Conservation (phyloP, 192 early-diverging fungal genomes). For the Geranomyces variabilis region DNA sequence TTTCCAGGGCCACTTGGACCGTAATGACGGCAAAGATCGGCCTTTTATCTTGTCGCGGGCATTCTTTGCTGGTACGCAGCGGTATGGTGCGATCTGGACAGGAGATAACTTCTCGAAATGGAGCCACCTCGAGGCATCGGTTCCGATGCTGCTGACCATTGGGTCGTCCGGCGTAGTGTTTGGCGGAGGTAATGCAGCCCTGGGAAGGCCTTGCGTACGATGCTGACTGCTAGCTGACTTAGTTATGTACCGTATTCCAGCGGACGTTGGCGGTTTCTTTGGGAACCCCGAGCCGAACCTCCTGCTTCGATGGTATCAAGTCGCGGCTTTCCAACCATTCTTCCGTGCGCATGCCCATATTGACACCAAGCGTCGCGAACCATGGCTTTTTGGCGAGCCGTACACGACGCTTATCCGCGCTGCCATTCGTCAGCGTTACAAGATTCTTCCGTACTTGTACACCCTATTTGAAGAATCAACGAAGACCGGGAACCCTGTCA, state of each 20-base stretch:
- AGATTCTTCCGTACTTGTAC: slow-evolving; percentile 89
- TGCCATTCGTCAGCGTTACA: slow-evolving; percentile 81
- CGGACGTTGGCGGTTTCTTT: slow-evolving; percentile 98
- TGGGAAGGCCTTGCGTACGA: neutral
- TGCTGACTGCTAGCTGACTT: neutral
- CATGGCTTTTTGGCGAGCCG: slow-evolving; percentile 92
- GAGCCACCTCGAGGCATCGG: slow-evolving; percentile 79
- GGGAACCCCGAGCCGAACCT: slow-evolving; percentile 88
- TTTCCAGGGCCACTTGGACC: slow-evolving; percentile 70
- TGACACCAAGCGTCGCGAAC: slow-evolving; percentile 95
- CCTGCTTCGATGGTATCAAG: slow-evolving; percentile 98
- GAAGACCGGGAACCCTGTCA: slow-evolving; percentile 77
- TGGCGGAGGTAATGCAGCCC: slow-evolving; percentile 59
- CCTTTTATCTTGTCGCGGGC: slow-evolving; percentile 96
- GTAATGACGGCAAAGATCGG: slow-evolving; percentile 54
- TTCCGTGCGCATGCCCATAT: slow-evolving; percentile 98
- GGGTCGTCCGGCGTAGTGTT: slow-evolving; percentile 88
- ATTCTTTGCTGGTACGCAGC: slow-evolving; percentile 95
- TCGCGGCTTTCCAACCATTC: slow-evolving; percentile 93
- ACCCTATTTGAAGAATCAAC: slow-evolving; percentile 85
- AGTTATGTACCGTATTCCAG: slow-evolving; percentile 35
- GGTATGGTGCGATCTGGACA: slow-evolving; percentile 97
- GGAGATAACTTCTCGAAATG: slow-evolving; percentile 94
- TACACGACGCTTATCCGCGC: slow-evolving; percentile 77
- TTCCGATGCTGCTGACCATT: slow-evolving; percentile 90